Conservation (phyloP, 192 early-diverging fungal genomes). For the Fimicolochytrium jonesii region DNA sequence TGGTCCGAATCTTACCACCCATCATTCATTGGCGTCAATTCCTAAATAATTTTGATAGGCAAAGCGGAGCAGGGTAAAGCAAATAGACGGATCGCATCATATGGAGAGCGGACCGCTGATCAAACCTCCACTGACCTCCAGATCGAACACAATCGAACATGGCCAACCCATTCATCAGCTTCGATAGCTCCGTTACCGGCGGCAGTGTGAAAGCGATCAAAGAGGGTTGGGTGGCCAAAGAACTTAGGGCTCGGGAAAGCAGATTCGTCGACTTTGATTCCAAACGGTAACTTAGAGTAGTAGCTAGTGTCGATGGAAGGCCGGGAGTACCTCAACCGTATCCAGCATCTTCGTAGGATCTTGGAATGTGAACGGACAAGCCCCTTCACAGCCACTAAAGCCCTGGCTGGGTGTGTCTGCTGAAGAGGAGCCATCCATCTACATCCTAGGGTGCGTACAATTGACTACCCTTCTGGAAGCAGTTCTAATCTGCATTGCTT, state of each 20-base stretch:
- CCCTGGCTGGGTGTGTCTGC: slow-evolving; percentile 57
- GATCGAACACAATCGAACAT: slow-evolving; percentile 5
- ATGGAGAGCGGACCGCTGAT: no score
- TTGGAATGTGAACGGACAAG: slow-evolving; percentile 86
- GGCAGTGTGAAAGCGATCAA: slow-evolving; percentile 25
- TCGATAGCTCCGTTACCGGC: slow-evolving; percentile 8
- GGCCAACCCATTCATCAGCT: slow-evolving; percentile 36
- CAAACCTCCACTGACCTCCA: no score
- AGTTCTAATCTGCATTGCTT: neutral
- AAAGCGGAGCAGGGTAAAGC: no score
- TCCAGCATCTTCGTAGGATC: slow-evolving; percentile 70
- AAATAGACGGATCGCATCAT: no score
- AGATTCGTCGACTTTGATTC: slow-evolving; percentile 11
- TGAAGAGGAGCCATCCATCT: slow-evolving; percentile 53
- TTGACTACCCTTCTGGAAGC: neutral
- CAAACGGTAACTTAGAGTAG: slow-evolving; percentile 15
- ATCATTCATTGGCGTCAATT: neutral
- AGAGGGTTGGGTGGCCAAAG: slow-evolving; percentile 25
- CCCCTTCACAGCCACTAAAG: slow-evolving; percentile 52
- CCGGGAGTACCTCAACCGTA: neutral
- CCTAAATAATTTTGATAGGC: no score
- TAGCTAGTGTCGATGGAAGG: neutral
- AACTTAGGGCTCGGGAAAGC: slow-evolving; percentile 25
- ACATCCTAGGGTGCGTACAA: slow-evolving; percentile 60
- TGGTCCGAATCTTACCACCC: neutral